phyloP scores from a whole-genome alignment of 306 rosid genomes.

The Quercus aquifolioides region DNA sequence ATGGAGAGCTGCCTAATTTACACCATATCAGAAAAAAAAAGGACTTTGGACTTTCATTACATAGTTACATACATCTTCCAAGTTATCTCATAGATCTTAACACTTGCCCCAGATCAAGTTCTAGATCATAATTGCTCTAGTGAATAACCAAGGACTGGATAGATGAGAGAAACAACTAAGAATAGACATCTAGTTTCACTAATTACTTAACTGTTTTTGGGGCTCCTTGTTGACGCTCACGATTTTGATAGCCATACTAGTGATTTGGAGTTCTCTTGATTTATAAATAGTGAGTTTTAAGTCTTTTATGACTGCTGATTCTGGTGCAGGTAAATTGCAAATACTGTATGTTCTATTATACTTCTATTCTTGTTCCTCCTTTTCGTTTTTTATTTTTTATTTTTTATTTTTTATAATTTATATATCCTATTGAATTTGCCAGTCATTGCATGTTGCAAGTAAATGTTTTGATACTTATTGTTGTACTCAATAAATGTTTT shows the following conservation, averaged over 20 bases:
- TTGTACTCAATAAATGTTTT: neutral
- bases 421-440: neutral
- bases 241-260: no score
- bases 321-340: neutral
- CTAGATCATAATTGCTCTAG: no score
- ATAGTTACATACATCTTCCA: no score
- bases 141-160: no score
- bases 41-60: neutral
- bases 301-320: neutral
- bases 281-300: neutral
- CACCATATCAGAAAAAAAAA: neutral
- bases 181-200: no score
- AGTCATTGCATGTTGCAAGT: neutral
- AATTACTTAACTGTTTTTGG: no score
- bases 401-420: no score
- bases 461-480: neutral
- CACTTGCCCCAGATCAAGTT: no score
- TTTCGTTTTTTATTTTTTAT: no score
- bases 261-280: neutral
- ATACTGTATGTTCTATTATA: neutral
- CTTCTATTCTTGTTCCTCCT: neutral
- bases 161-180: no score
- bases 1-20: neutral
- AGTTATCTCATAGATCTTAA: neutral
- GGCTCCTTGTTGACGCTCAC: no score